Percentiles rank a stretch among this genome's conserved stretches.
Evolutionary conservation across 108 stramenopile genomes (phyloP).

Genomic region (Aurantiochytrium sp.): DNA sequence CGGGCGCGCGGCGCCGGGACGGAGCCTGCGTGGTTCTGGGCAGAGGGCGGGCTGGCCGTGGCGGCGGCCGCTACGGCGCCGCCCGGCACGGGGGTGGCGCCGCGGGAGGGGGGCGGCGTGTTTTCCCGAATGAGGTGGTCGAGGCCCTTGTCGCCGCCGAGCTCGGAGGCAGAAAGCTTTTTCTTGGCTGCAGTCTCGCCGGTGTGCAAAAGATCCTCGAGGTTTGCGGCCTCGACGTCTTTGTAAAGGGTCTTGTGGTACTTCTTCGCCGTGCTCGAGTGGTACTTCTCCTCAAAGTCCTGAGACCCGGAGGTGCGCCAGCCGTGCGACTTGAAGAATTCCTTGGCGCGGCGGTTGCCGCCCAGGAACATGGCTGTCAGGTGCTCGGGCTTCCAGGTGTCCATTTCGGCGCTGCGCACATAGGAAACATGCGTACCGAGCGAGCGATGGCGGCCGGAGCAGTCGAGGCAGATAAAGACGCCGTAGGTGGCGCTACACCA

Average conservation of each 20-base stretch:
- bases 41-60: neutral
- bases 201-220: conserved; percentile 13
- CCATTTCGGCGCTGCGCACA: conserved; percentile 72
- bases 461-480: conserved; percentile 95
- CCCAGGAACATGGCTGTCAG: conserved; percentile 52
- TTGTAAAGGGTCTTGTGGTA: conserved; percentile 43
- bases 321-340: conserved; percentile 57
- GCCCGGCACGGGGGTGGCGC: neutral
- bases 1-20: neutral
- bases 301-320: conserved; percentile 36
- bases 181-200: neutral
- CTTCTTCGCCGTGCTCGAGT: conserved; percentile 43
- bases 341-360: conserved; percentile 53
- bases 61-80: neutral
- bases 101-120: conserved; percentile 23
- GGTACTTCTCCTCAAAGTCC: conserved; percentile 54
- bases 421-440: conserved; percentile 96
- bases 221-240: neutral
- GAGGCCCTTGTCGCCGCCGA: neutral
- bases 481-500: conserved; percentile 89
- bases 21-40: neutral
- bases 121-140: conserved; percentile 10
- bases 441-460: conserved; percentile 92
- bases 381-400: conserved; percentile 40
- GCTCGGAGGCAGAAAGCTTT: neutral